Evolutionary conservation across 805 yeast genomes (phyloP).

Genomic region (Saccharomycopsis malanga): DNA sequence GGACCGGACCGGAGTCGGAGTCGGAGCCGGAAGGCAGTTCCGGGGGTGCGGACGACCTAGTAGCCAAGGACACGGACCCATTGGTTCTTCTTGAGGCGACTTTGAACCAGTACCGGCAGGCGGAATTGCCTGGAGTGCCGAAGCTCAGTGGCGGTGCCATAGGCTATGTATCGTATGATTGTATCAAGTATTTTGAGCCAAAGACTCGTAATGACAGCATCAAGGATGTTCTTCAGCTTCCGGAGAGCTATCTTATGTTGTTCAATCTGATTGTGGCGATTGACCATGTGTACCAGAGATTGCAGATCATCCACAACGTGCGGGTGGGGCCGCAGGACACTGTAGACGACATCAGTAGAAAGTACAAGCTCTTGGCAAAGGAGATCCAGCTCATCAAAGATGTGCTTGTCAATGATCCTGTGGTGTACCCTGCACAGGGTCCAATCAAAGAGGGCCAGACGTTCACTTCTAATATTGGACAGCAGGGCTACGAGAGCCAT

Average conservation of each 20-base stretch:
- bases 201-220: slow-evolving; percentile 62
- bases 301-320: slow-evolving; percentile 82
- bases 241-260: slow-evolving; percentile 89
- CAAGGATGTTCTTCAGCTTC: slow-evolving; percentile 74
- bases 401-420: slow-evolving; percentile 36
- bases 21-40: not conserved
- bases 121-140: slow-evolving; percentile 76
- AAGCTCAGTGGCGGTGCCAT: slow-evolving; percentile 91
- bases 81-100: slow-evolving; percentile 67
- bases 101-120: slow-evolving; percentile 55
- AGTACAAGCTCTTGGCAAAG: slow-evolving; percentile 47
- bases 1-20: slow-evolving; percentile 34
- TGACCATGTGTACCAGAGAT: slow-evolving; percentile 90
- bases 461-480: slow-evolving; percentile 85
- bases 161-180: slow-evolving; percentile 93
- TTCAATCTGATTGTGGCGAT: slow-evolving; percentile 86
- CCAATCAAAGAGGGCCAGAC: slow-evolving; percentile 60
- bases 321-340: slow-evolving; percentile 34
- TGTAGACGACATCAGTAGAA: slow-evolving; percentile 27
- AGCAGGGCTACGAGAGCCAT: slow-evolving; percentile 84
- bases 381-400: slow-evolving; percentile 51
- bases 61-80: slow-evolving; percentile 64
- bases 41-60: slow-evolving; percentile 20
- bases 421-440: slow-evolving; percentile 67
- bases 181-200: slow-evolving; percentile 96